Evolutionary conservation across 148 eudicot genomes (phyloP).

Genomic region (Rhododendron kiyosumense): DNA sequence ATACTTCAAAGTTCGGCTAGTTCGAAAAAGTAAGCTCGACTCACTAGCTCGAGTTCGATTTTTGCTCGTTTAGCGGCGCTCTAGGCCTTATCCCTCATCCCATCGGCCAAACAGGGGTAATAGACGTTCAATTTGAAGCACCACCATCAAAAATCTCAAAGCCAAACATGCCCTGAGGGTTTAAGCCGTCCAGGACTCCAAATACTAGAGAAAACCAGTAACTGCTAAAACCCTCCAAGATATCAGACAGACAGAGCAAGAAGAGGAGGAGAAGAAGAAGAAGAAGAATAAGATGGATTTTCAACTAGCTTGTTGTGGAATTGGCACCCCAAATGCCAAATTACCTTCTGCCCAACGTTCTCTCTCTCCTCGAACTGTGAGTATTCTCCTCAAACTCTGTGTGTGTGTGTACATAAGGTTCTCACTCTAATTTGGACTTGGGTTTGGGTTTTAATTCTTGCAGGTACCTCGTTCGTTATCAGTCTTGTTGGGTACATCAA

Average conservation of each 20-base stretch:
- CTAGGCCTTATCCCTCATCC: neutral
- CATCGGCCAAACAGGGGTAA: neutral
- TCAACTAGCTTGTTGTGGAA: slow-evolving; percentile 13
- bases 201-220: neutral
- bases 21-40: no score
- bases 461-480: slow-evolving; percentile 15
- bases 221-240: slow-evolving; percentile 5
- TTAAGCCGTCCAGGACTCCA: slow-evolving; percentile 10
- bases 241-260: neutral
- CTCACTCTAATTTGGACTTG: neutral
- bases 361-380: slow-evolving; percentile 12
- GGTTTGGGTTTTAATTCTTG: neutral
- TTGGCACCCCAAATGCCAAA: slow-evolving; percentile 8
- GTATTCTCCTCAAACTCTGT: neutral
- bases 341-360: neutral
- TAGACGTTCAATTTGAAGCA: neutral
- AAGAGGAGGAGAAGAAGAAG: neutral
- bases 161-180: slow-evolving; percentile 10
- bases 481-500: neutral
- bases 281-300: slow-evolving; percentile 9
- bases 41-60: no score
- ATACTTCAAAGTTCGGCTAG: no score
- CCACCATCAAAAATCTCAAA: neutral
- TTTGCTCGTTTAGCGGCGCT: no score
- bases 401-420: neutral